Conservation (phyloP, 345 rosid genomes). For the Salix udensis region DNA sequence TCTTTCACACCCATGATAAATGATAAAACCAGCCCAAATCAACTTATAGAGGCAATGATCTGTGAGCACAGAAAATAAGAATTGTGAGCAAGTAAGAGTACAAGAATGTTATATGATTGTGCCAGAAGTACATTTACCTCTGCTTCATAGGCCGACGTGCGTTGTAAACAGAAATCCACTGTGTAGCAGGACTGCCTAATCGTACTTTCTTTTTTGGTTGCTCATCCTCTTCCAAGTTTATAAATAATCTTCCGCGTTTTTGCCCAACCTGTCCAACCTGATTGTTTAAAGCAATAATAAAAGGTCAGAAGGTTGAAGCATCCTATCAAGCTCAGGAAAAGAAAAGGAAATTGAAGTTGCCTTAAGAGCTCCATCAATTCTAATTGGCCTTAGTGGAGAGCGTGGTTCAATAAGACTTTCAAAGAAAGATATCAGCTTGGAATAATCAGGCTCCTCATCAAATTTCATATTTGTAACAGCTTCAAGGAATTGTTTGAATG, state of each 20-base stretch:
- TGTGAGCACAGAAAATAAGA: not conserved
- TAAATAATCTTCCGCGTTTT: slow-evolving; percentile 31
- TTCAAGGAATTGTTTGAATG: slow-evolving; percentile 31
- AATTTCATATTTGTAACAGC: slow-evolving; percentile 31
- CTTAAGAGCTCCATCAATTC: slow-evolving; percentile 36
- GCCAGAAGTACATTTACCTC: slow-evolving; percentile 8
- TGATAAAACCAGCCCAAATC: not conserved
- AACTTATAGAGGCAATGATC: not conserved
- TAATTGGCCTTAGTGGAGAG: slow-evolving; percentile 26
- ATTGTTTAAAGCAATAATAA: not conserved
- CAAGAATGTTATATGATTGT: not conserved
- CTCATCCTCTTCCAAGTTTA: slow-evolving; percentile 33
- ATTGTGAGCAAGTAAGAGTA: not conserved
- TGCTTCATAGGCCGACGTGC: slow-evolving; percentile 36
- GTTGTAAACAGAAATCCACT: slow-evolving; percentile 34
- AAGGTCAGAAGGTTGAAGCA: not conserved
- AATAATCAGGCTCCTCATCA: slow-evolving; percentile 35
- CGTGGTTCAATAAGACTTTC: slow-evolving; percentile 30
- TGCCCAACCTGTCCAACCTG: slow-evolving; percentile 29
- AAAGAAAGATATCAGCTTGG: slow-evolving; percentile 30
- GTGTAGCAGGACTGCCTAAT: slow-evolving; percentile 35
- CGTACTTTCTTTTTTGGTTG: slow-evolving; percentile 33
- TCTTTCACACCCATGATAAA: not conserved
- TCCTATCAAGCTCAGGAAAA: not conserved
- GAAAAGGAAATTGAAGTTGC: slow-evolving; percentile 3